Percentiles rank a stretch among this genome's conserved stretches.
phyloP scores from a whole-genome alignment of 225 moss, liverwort and hornwort species.

The Ulota crispa region DNA sequence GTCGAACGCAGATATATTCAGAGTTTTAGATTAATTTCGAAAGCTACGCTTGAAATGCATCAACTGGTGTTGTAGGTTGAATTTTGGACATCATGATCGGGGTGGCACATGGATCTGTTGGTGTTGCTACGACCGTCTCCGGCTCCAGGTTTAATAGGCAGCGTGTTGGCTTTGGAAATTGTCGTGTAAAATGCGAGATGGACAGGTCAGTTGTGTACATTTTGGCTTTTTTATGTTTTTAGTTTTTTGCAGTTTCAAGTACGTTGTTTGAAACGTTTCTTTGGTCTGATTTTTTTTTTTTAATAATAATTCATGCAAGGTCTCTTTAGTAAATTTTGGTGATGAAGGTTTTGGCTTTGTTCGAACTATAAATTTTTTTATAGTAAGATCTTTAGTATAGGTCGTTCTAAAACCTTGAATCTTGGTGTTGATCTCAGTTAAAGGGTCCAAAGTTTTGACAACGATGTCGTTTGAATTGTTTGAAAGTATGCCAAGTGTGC shows the following conservation, averaged over 20 bases:
- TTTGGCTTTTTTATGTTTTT: background rate
- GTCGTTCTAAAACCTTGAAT: background rate
- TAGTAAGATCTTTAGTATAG: background rate
- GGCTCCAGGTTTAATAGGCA: slow-evolving; percentile 24
- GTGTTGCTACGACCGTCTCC: slow-evolving; percentile 26
- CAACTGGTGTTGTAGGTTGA: slow-evolving; percentile 13
- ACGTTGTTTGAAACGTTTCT: background rate
- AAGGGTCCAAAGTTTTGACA: background rate
- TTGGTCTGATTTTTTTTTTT: background rate
- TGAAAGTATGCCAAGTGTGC: background rate
- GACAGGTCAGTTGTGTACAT: slow-evolving; percentile 28
- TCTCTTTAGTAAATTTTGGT: background rate
- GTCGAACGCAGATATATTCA: background rate
- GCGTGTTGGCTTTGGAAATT: slow-evolving; percentile 6
- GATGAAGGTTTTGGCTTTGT: background rate
- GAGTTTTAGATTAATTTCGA: background rate
- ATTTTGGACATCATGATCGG: slow-evolving; percentile 27
- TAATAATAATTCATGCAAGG: background rate
- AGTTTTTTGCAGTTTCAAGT: background rate
- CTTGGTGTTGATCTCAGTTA: background rate
- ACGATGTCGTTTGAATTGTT: background rate
- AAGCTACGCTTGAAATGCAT: background rate
- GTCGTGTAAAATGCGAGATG: slow-evolving; percentile 29
- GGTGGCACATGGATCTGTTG: slow-evolving; percentile 25
- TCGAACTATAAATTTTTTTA: background rate